These are phyloP conservation scores for Papiliotrema flavescens DNA, from an alignment of 1,284 basidiomycete genomes.

Conservation along the genomic window DNA sequence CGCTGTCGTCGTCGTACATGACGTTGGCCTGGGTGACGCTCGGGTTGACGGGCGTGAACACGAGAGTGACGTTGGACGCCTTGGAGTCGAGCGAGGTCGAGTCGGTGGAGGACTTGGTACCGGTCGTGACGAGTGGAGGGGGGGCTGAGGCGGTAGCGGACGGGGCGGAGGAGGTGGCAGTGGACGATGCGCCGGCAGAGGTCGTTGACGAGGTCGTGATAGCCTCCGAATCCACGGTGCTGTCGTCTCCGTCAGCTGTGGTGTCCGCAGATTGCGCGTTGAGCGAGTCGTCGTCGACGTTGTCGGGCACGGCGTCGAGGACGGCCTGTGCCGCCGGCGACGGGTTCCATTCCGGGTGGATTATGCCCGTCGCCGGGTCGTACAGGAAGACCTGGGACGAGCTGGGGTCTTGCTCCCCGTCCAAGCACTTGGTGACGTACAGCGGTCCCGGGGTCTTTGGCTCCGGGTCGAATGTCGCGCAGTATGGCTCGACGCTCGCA, in stretches of 20 bases:
- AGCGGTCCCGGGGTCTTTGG: conserved; percentile 55
- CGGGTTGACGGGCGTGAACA: conserved; percentile 27
- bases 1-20: neutral
- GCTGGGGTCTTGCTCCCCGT: conserved; percentile 34
- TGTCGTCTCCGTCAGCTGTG: conserved; percentile 4
- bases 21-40: neutral
- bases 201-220: conserved; percentile 33
- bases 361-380: conserved; percentile 51
- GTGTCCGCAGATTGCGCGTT: neutral
- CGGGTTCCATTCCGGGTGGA: conserved; percentile 57
- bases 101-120: conserved; percentile 16
- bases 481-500: conserved; percentile 52
- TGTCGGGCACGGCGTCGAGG: conserved; percentile 14
- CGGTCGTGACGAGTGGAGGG: conserved; percentile 38
- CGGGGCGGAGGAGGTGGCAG: conserved; percentile 5
- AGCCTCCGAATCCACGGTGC: neutral
- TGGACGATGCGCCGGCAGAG: conserved; percentile 11
- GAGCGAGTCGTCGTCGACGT: conserved; percentile 13
- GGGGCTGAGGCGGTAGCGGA: conserved; percentile 26
- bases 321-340: conserved; percentile 15
- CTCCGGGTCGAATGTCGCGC: conserved; percentile 60
- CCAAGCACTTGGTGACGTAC: conserved; percentile 53
- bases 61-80: conserved; percentile 29
- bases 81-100: conserved; percentile 12
- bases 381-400: conserved; percentile 62